A percentile compares a stretch with the other conserved stretches of the same genome.
Conservation (phyloP, 2,329 filamentous ascomycete species). For the Epichloe baconii region DNA sequence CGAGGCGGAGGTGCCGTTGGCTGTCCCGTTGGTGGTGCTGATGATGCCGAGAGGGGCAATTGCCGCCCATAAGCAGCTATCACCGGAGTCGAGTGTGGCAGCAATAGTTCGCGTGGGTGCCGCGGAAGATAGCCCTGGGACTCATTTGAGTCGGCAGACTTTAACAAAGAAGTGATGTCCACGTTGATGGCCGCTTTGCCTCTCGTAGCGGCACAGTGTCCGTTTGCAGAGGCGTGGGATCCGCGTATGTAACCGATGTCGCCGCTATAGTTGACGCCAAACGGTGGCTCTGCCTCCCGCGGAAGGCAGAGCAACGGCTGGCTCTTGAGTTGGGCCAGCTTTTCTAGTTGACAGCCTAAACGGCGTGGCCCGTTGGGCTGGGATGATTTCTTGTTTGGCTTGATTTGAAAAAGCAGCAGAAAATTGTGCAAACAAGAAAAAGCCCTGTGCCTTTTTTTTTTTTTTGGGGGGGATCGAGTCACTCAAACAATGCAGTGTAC, state of each 20-base stretch:
- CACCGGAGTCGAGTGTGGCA: slow-evolving; percentile 9
- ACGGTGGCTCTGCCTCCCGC: slow-evolving; percentile 24
- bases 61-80: slow-evolving; percentile 11
- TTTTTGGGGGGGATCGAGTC: background rate
- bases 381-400: background rate
- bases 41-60: slow-evolving; percentile 4
- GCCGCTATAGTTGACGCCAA: slow-evolving; percentile 16
- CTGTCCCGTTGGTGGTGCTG: background rate
- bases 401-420: background rate
- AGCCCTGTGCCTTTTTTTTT: slow-evolving; percentile 2
- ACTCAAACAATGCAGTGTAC: slow-evolving; percentile 10
- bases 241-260: slow-evolving; percentile 16
- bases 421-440: background rate
- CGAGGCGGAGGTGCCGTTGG: background rate
- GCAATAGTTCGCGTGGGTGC: slow-evolving; percentile 12
- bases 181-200: slow-evolving; percentile 51
- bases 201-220: slow-evolving; percentile 14
- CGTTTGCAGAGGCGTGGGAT: slow-evolving; percentile 17
- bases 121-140: slow-evolving; percentile 37
- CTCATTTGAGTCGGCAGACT: slow-evolving; percentile 62
- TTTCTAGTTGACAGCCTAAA: slow-evolving; percentile 15
- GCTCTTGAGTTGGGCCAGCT: slow-evolving; percentile 30
- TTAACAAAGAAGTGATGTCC: slow-evolving; percentile 89
- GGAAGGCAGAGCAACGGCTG: slow-evolving; percentile 28
- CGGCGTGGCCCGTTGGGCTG: slow-evolving; percentile 5